Conservation (phyloP, 2,329 filamentous ascomycete species). For the Stromatinia cepivora region DNA sequence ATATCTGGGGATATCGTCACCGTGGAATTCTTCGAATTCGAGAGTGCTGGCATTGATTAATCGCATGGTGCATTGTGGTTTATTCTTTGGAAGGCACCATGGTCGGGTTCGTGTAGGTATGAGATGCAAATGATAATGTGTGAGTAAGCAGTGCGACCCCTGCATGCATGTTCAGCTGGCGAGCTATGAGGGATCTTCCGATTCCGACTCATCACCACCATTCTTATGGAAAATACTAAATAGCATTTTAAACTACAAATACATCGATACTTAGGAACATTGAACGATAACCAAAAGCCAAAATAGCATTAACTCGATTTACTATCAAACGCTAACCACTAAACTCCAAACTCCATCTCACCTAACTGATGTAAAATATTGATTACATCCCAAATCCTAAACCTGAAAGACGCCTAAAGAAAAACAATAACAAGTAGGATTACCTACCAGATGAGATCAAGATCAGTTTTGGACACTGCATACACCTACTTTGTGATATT, state of each 20-base stretch:
- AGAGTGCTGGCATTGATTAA: background rate
- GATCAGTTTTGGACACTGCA: no score
- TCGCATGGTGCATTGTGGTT: background rate
- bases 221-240: no score
- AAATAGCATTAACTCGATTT: background rate
- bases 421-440: background rate
- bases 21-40: background rate
- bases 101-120: background rate
- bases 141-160: background rate
- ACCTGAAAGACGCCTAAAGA: background rate
- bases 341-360: background rate
- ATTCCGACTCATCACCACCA: no score
- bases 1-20: slow-evolving; percentile 27
- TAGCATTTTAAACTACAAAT: background rate
- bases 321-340: background rate
- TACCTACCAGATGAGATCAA: background rate
- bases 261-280: no score
- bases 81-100: background rate
- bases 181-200: no score
- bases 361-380: background rate
- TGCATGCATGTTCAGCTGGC: background rate
- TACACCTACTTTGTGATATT: background rate
- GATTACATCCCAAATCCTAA: no score
- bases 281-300: background rate
- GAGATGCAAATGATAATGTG: background rate